These are phyloP conservation scores for Suillus sp. DNA, from an alignment of 768 basidiomycete species.

Conservation along the genomic window DNA sequence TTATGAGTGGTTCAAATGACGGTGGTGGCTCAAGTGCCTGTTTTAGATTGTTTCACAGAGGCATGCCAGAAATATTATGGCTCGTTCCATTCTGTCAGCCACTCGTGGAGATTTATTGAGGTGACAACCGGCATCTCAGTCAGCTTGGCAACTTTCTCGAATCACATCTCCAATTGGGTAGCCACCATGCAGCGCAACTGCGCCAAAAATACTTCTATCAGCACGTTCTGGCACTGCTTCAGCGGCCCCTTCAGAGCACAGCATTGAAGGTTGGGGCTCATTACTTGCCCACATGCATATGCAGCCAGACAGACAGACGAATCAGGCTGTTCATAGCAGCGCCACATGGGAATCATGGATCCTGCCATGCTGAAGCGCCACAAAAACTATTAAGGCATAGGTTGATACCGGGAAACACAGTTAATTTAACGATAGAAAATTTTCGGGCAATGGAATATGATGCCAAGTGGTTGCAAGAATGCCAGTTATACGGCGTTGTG, in stretches of 20 bases:
- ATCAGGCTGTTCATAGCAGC: neutral
- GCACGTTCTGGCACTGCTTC: neutral
- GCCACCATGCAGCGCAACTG: neutral
- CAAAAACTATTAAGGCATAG: neutral
- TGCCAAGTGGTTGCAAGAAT: neutral
- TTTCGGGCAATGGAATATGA: neutral
- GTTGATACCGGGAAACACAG: neutral
- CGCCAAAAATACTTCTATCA: neutral
- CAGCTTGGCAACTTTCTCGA: neutral
- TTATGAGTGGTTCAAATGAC: too few relatives aligned
- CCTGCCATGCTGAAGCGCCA: neutral
- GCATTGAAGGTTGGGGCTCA: neutral
- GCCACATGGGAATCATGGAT: neutral
- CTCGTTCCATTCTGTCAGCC: neutral
- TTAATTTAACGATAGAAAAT: constrained; percentile 3
- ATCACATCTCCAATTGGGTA: neutral
- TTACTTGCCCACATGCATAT: neutral
- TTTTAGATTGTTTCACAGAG: too few relatives aligned
- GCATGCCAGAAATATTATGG: neutral
- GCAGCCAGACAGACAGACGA: neutral
- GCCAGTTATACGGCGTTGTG: neutral
- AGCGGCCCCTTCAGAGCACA: neutral
- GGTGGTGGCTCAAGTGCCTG: too few relatives aligned
- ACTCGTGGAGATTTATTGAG: neutral
- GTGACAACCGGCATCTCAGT: neutral